These are phyloP conservation scores for Didymella pinodella DNA, from an alignment of 2,329 filamentous ascomycete genomes.

Conservation along the genomic window DNA sequence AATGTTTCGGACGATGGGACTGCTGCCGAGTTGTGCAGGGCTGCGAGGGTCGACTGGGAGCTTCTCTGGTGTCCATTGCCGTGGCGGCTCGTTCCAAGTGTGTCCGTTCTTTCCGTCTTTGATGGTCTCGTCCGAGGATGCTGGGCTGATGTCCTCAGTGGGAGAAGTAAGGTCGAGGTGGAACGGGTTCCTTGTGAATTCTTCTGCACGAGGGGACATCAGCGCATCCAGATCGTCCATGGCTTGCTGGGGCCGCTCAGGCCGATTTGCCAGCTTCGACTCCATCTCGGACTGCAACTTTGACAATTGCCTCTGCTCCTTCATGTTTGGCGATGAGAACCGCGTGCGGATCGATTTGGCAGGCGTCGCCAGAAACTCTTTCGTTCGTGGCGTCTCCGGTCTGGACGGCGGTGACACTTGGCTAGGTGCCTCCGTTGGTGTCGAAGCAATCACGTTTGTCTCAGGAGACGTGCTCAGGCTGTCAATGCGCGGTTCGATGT, in stretches of 20 bases:
- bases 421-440: slow-evolving; percentile 22
- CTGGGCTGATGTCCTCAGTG: slow-evolving; percentile 40
- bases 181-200: slow-evolving; percentile 68
- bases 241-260: slow-evolving; percentile 37
- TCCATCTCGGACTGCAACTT: slow-evolving; percentile 53
- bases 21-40: slow-evolving; percentile 76
- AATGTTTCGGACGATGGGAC: slow-evolving; percentile 79
- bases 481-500: slow-evolving; percentile 32
- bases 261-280: slow-evolving; percentile 43
- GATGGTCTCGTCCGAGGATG: slow-evolving; percentile 45
- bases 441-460: slow-evolving; percentile 18
- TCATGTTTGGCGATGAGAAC: slow-evolving; percentile 52
- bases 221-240: slow-evolving; percentile 60
- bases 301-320: slow-evolving; percentile 49
- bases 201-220: slow-evolving; percentile 75
- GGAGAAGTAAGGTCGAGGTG: slow-evolving; percentile 43
- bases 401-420: slow-evolving; percentile 22
- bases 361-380: slow-evolving; percentile 42
- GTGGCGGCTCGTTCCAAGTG: slow-evolving; percentile 38
- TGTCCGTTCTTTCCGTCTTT: slow-evolving; percentile 40
- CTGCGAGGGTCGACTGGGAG: slow-evolving; percentile 73
- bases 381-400: slow-evolving; percentile 27
- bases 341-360: slow-evolving; percentile 44
- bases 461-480: slow-evolving; percentile 35
- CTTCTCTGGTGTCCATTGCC: slow-evolving; percentile 61